These are phyloP conservation scores for Beauveria medogensis DNA, from an alignment of 2,329 filamentous ascomycete species.

Conservation along the genomic window DNA sequence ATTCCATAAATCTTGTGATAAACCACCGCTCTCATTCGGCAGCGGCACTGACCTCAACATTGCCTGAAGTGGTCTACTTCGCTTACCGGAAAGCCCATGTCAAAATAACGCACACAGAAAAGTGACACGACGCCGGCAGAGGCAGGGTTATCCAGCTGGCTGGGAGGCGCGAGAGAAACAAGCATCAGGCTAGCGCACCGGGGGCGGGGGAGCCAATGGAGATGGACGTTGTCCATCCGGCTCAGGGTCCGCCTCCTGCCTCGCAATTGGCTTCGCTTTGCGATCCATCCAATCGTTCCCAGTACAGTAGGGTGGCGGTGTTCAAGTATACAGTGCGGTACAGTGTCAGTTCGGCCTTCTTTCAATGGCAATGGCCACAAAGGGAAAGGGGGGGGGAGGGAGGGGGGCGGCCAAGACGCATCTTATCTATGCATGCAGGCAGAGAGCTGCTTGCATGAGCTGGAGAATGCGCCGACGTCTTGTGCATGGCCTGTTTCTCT, in stretches of 20 bases:
- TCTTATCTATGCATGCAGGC: not conserved
- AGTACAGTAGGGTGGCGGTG: not conserved
- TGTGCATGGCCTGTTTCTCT: not conserved
- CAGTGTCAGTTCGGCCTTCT: not conserved
- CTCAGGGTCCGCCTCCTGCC: not conserved
- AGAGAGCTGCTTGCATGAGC: not conserved
- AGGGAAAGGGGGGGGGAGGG: no score
- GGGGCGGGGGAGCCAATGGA: not conserved
- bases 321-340: not conserved
- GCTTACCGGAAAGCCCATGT: no score
- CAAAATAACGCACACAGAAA: not conserved
- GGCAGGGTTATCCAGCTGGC: not conserved
- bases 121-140: not conserved
- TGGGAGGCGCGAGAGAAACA: not conserved
- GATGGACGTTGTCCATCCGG: not conserved
- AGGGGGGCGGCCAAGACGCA: not conserved
- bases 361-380: no score
- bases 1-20: no score
- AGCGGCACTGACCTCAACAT: no score
- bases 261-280: not conserved
- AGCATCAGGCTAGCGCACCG: constrained; percentile 5
- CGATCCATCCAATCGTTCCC: no score
- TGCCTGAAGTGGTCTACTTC: no score
- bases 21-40: no score
- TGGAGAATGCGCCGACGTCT: not conserved